These are phyloP conservation scores for Spathaspora sp. DNA, from an alignment of 1,139 yeast species.

Conservation along the genomic window DNA sequence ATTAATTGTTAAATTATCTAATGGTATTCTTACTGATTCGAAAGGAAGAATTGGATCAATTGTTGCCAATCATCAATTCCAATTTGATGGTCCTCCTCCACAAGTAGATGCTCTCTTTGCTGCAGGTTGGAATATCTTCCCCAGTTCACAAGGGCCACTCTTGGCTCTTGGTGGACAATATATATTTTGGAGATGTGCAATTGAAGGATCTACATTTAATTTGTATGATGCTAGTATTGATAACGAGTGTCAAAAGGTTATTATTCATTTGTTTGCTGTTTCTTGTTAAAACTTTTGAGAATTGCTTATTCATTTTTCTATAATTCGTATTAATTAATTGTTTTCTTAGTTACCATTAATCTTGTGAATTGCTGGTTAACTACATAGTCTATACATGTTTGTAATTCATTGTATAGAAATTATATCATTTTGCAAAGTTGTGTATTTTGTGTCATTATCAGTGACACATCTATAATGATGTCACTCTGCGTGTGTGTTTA, in stretches of 20 bases:
- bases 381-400: too few species aligned
- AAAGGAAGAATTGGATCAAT: conserved; percentile 76
- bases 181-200: conserved; percentile 71
- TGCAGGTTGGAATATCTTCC: conserved; percentile 70
- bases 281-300: too few species aligned
- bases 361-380: too few species aligned
- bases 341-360: too few species aligned
- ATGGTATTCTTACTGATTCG: conserved; percentile 56
- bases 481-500: too few species aligned
- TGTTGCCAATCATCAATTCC: conserved; percentile 86
- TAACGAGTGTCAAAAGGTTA: conserved; percentile 12
- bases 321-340: too few species aligned
- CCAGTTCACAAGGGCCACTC: conserved; percentile 41
- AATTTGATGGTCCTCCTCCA: conserved; percentile 88
- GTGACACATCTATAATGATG: too few species aligned
- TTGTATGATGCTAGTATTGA: conserved; percentile 28
- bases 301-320: too few species aligned
- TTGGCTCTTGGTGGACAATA: conserved; percentile 68
- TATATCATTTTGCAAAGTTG: too few species aligned
- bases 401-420: too few species aligned
- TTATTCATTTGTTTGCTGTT: not conserved
- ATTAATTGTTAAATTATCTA: conserved; percentile 54
- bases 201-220: conserved; percentile 78
- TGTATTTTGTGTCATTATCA: too few species aligned
- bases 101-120: conserved; percentile 89